Base-by-base conservation (phyloP, 169 alveolate genomes). In the Cryptosporidium sp. region DNA sequence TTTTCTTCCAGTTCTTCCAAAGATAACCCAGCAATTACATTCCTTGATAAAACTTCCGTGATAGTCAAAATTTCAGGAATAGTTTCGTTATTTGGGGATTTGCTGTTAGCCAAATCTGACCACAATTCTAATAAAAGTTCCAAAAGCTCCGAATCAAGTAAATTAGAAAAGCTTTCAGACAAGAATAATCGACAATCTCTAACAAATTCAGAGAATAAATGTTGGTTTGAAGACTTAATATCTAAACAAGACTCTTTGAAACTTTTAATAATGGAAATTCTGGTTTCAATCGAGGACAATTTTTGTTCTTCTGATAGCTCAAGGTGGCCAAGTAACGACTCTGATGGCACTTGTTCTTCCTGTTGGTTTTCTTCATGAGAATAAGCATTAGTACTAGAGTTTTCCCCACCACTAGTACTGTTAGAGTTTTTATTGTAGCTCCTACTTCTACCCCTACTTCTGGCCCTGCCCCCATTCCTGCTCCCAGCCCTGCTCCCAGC, bases 201-300 rank as follows among this genome's bases (percentile, higher is more conserved):
- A 39, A n/a, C 2, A n/a, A 69, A 29, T 1, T 0, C n/a, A 8
- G 42, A 16, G n/a, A 69, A 42, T 26, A 69, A 12, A 3, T 5
- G 8, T 33, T 2, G 21, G 29, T 69, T 69, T n/a, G 80, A 69
- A 18, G 9, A 4, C 18, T n/a, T 37, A 29, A 69, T 42, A 6
- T 33, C 53, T 6, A 7, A 39, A 18, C 80, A 69, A n/a, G 80
- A 69, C 9, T 69, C 80, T 42, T 69, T 69, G 51, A 12, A 69
- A 16, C 14, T 16, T 14, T 4, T n/a, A 5, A 37, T 0, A 39
- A 39, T 6, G 18, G 10, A 3, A 2, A 14, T 18, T 69, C 31
- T 69, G 23, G 5, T 0, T 42, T 29, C n/a, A 23, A 69, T 35
- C 31, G 1, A 42, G 0, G 1, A 0, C n/a, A 18, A 37, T 12